Base-by-base conservation (phyloP, 306 rosid genomes). In the Inga leiocalycina region DNA sequence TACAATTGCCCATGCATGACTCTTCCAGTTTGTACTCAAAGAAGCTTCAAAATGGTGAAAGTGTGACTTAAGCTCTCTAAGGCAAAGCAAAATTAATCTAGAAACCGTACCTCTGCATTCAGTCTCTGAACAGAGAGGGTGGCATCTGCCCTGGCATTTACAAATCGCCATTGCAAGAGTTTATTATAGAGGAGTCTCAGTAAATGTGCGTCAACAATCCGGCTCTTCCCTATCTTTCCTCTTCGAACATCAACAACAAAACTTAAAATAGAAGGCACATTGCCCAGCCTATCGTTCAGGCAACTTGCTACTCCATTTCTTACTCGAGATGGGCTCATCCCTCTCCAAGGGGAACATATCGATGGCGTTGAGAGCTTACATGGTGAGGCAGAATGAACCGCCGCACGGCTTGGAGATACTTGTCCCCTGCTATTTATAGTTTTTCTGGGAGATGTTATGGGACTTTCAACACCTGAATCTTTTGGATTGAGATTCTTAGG, bases 91-190 rank as follows among this genome's bases (percentile, higher is more conserved):
- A 79, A 66, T 19, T 46, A 46, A 81, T 81, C 14, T 67, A 74
- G 57, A 66, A 88, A 74, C 10, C 73, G 78, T 80, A 97, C 99
- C 98, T 97, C 99, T 19, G 97, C 92, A 87, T 89, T 97, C 84
- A 87, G 73, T 76, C 69, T 89, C 89, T 89, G 99, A 39, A 82
- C 84, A 79, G 90, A 87, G 65, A 90, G 90, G 15, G 95, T 59
- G 86, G 87, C 78, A 84, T 88, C 90, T 68, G 91, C 91, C 81
- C 91, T 92, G 57, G 97, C 98, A 79, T 97, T 94, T 22, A 87
- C 91, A 32, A 94, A 92, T 61, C 97, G 92, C 97, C 97, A 94
- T 84, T 97, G 99, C 85, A 97, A 71, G 56, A 87, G 87, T 86
- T 98, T 88, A 81, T 97, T 94, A 87, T 94, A 87, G 35, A 90